Evolutionary conservation across 768 basidiomycete genomes (phyloP).

Genomic region (Rhodotorula taiwanensis): DNA sequence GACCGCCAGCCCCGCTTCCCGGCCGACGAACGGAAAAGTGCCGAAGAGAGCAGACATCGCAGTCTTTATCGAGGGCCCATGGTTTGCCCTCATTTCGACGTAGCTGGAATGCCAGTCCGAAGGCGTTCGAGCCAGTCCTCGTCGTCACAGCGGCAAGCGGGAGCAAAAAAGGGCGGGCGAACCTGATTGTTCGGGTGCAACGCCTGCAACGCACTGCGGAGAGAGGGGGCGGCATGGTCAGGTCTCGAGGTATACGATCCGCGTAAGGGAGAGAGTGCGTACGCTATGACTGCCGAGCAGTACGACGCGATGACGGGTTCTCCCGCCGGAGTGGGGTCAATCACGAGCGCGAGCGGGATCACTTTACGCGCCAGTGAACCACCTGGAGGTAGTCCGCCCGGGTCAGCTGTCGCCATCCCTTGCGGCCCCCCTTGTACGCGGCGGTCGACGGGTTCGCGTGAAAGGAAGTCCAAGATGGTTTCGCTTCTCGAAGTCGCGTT

Average conservation of each 20-base stretch:
- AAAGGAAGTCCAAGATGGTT: too few relatives aligned
- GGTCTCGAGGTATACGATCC: accelerated
- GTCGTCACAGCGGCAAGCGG: too few relatives aligned
- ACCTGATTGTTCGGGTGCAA: slow-evolving; percentile 23
- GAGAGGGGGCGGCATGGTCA: neutral
- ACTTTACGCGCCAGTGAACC: neutral
- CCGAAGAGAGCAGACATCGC: too few relatives aligned
- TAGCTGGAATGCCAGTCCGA: too few relatives aligned
- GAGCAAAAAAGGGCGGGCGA: neutral
- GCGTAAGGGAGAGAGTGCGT: neutral
- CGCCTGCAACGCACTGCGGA: slow-evolving; percentile 4
- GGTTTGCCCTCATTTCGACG: too few relatives aligned
- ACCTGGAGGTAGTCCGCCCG: neutral
- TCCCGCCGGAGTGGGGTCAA: slow-evolving; percentile 1
- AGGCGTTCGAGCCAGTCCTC: too few relatives aligned
- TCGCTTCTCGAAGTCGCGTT: too few relatives aligned
- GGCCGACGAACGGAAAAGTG: too few relatives aligned
- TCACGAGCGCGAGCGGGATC: slow-evolving; percentile 24
- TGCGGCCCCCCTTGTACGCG: too few relatives aligned
- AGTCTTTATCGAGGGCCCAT: too few relatives aligned
- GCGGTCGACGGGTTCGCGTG: too few relatives aligned
- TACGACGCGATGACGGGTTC: slow-evolving; percentile 10
- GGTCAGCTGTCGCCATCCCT: too few relatives aligned
- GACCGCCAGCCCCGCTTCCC: neutral
- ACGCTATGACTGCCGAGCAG: slow-evolving; percentile 9